Evolutionary conservation across 257 asterid species (phyloP), one percentile per base, ranked within the genome.

Genomic region (Solanum commersonii): DNA sequence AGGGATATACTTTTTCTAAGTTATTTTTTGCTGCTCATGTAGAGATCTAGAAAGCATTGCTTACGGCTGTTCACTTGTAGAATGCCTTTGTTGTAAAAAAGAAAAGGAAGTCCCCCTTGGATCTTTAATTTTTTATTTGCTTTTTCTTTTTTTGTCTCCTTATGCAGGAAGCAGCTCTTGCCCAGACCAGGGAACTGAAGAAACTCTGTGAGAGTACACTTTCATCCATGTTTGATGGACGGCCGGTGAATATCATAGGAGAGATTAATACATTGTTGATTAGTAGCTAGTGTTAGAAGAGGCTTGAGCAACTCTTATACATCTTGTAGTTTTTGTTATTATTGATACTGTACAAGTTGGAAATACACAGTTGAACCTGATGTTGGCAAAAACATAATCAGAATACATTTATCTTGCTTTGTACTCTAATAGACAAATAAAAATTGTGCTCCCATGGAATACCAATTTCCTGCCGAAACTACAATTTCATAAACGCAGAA

Each of bases 161-260:
- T 49, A 65, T 90, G 92, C 95, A 95, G 98, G 98, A 96, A 91
- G 94, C 92, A 60, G 96, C 98, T 86, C 89, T 97, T 68, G 90
- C 86, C 46, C 92, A 91, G 92, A 94, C 95, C 85, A 88, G 94
- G 93, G 98, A 96, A 93, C 89, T 95, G 93, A 95, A 95, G 98
- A 93, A 90, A 70, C 96, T 96, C 16, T 93, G 94, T 79, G 98
- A 97, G 94, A 86, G 88, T 63, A 94, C 98, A 63, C 94, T 96
- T 84, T 96, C 98, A 31, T 87, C 86, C 20, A 92, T 94, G 91
- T 96, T 96, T 81, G 98, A 96, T 34, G 99, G 96, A 71, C 94
- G 98, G 78, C 97, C 98, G 37, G 99, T 97, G 88, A 87, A 97
- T 87, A 89, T 96, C 38, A 94, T 96, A 29, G 99, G 99, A 89